These are phyloP conservation scores for Puccinia sorghi DNA, from an alignment of 1,284 basidiomycete species.

Conservation along the genomic window DNA sequence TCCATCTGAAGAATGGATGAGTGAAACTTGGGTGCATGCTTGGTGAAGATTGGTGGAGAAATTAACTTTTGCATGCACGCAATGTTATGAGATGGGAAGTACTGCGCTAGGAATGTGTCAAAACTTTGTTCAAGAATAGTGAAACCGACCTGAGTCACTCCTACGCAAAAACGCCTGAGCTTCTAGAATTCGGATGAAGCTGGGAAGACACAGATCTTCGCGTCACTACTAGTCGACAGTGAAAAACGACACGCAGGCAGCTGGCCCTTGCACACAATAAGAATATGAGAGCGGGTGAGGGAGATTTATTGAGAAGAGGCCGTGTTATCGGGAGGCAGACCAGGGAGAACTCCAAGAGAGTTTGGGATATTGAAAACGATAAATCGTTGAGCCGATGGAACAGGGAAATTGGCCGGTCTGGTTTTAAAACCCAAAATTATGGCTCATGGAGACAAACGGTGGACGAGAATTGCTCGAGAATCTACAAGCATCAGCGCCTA, in stretches of 20 bases:
- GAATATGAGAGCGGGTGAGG: not conserved
- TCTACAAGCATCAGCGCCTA: not conserved
- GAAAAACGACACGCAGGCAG: not conserved
- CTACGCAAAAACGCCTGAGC: not conserved
- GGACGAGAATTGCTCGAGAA: slow-evolving; percentile 22
- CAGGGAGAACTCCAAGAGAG: no score
- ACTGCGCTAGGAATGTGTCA: not conserved
- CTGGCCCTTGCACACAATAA: not conserved
- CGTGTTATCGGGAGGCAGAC: no score
- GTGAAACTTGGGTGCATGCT: not conserved
- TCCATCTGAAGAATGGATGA: slow-evolving; percentile 2
- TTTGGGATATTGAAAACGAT: no score
- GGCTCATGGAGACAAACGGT: not conserved
- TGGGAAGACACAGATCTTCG: not conserved
- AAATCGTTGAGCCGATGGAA: no score
- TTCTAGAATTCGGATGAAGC: not conserved
- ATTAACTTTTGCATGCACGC: not conserved
- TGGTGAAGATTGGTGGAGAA: not conserved
- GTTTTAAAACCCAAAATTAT: no score
- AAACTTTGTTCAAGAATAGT: not conserved
- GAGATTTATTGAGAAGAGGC: no score
- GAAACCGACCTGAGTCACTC: slow-evolving; percentile 9
- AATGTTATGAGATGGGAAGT: not conserved
- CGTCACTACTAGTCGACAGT: not conserved
- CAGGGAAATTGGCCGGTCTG: no score